Base-by-base conservation (phyloP, 805 yeast genomes). In the Diddensiella caesifluorescens region DNA sequence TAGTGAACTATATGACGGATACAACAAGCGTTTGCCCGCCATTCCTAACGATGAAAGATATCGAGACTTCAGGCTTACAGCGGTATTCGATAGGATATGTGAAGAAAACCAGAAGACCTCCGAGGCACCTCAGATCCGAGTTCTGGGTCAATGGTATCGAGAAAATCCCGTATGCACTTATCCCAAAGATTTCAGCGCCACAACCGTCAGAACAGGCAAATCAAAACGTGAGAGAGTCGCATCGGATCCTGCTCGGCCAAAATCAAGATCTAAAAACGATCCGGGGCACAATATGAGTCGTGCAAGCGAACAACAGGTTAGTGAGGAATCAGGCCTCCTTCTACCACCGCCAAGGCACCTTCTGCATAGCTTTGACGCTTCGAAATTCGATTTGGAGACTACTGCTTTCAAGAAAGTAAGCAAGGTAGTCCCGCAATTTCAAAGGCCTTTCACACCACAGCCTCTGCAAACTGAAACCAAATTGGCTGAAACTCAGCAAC, bases 181-280 rank as follows among this genome's bases (percentile, higher is more conserved):
- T n/a, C n/a, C n/a, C n/a, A n/a, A n/a, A n/a, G n/a, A n/a, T 9
- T 13, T 19, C 9, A 29, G 32, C 12, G 15, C 32, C 7, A 29
- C 32, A 9, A 13, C 32, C 9, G 15, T n/a, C 15, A 13, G 19
- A 9, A 29, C 32, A 19, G 32, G 32, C 15, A 29, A 6, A 19
- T 29, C 32, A 7, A 29, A 13, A 29, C 19, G 7, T 29, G 19
- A 19, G 15, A 19, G 32, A 9, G 15, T 13, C 16, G 32, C 15
- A 7, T 29, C 9, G 7, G 32, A 29, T 7, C 32, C 32, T 7
- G 15, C 12, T 29, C 32, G 12, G 32, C 15, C 32, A 13, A 29
- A 29, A 13, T 9, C 32, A 29, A 29, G 32, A 29, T 29, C 32
- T 7, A n/a, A n/a, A n/a, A n/a, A n/a, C n/a, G n/a, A n/a, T n/a